Percentiles rank a stretch among this genome's conserved stretches.
phyloP scores from a whole-genome alignment of 768 basidiomycete genomes.

The Termitomyces sp. region DNA sequence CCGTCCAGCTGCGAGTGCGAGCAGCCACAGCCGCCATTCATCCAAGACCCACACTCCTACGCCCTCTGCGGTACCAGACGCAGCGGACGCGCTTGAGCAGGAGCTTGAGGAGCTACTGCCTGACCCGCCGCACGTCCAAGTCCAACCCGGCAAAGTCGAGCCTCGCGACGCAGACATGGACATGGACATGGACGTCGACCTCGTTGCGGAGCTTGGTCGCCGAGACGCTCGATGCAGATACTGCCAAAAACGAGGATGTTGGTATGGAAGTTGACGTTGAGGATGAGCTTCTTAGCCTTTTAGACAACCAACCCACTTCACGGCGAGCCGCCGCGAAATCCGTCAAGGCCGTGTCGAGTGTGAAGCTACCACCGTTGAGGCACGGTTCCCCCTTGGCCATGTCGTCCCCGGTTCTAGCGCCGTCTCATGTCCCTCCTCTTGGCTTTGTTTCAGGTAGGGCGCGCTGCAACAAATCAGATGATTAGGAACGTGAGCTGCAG shows the following conservation, averaged over 20 bases:
- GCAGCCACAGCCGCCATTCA: neutral
- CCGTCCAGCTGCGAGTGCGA: slow-evolving; percentile 4
- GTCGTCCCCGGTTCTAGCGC: slow-evolving; percentile 6
- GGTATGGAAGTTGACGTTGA: slow-evolving; percentile 45
- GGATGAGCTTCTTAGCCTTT: slow-evolving; percentile 64
- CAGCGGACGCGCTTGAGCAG: slow-evolving; percentile 37
- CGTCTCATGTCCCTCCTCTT: slow-evolving; percentile 6
- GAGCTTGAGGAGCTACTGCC: slow-evolving; percentile 30
- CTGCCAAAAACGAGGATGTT: slow-evolving; percentile 19
- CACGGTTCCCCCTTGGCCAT: slow-evolving; percentile 11
- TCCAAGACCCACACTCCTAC: slow-evolving; percentile 14
- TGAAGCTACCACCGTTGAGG: slow-evolving; percentile 3
- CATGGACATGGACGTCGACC: slow-evolving; percentile 39
- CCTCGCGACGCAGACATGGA: slow-evolving; percentile 10
- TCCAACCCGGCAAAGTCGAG: slow-evolving; percentile 24
- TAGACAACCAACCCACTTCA: slow-evolving; percentile 44
- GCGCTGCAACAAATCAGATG: slow-evolving; percentile 14
- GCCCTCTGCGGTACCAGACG: slow-evolving; percentile 24
- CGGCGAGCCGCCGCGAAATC: slow-evolving; percentile 15
- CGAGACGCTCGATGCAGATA: slow-evolving; percentile 29
- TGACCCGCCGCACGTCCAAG: slow-evolving; percentile 14
- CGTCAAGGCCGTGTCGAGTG: neutral
- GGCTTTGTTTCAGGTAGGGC: slow-evolving; percentile 35
- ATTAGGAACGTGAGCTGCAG: neutral
- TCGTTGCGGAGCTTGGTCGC: slow-evolving; percentile 38